Base-by-base conservation (phyloP, 768 basidiomycete genomes). In the Phaffia australis region DNA sequence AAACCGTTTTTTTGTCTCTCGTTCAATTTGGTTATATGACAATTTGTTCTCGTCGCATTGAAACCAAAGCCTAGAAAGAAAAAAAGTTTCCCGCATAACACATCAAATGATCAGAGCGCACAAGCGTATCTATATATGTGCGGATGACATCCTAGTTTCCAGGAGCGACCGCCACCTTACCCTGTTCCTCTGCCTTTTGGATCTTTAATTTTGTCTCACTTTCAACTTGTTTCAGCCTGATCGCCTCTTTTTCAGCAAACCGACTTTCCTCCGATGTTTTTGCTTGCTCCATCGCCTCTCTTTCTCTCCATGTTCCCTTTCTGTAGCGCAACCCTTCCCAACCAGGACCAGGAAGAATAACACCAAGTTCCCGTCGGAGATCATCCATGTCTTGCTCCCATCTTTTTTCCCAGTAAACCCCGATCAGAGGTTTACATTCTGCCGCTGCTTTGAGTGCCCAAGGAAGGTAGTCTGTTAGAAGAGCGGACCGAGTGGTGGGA, bases 401-500 rank as follows among this genome's bases (percentile, higher is more conserved):
- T 62, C 92, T 79, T 76, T 90, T 81, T 77, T 98, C 95, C 94
- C 95, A 98, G 73, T 93, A 93, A 1, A 98, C 86, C 1, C 87
- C 87, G 61, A 97, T 87, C 68, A 98, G 76, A 73, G 85, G 87
- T 71, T 79, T 80, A 1, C 87, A 83, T 69, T 79, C 82, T 30
- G 84, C 81, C 1, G 93, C 95, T 66, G 87, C 89, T 70, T 83
- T 83, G 68, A 95, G 76, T 16, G 92, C 93, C 94, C 94, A 98
- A 0, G 90, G 87, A 11, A 92, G 83, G 75, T 88, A 95, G 74
- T 95, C 90, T 15, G 80, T 78, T 75, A 87, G 84, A 51, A 92
- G 80, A 32, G 81, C 75, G 25, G 77, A 74, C 25, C 85, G 79
- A 60, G 87, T 82, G 50, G 77, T 76, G 1, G 75, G 52, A 16